Evolutionary conservation across 164 flowering plant species (phyloP).

Genomic region (Paratinospora sagittata): DNA sequence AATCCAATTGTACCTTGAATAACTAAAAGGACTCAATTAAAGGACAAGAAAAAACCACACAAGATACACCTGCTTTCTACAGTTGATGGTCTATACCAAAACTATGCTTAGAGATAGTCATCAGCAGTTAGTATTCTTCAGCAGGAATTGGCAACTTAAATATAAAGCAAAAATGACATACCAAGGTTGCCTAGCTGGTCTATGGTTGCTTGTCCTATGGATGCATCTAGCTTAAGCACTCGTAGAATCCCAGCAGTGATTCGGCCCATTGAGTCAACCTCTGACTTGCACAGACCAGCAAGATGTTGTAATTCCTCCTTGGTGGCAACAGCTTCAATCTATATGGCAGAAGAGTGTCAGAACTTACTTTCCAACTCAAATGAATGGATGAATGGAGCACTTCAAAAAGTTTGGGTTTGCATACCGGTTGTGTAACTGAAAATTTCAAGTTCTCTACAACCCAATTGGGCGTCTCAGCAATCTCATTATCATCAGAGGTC

Average conservation of each 20-base stretch:
- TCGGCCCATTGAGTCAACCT: slow-evolving; percentile 89
- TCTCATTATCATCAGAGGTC: slow-evolving; percentile 35
- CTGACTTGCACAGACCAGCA: slow-evolving; percentile 64
- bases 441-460: slow-evolving; percentile 68
- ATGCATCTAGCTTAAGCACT: slow-evolving; percentile 69
- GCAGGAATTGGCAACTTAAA: background rate
- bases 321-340: slow-evolving; percentile 89
- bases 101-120: background rate
- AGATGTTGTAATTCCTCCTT: slow-evolving; percentile 85
- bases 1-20: too few species aligned
- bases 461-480: slow-evolving; percentile 51
- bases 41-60: background rate
- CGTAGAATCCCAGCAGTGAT: slow-evolving; percentile 81
- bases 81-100: background rate
- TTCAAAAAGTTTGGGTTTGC: background rate
- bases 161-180: slow-evolving; percentile 15
- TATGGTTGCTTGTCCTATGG: slow-evolving; percentile 76
- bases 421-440: slow-evolving; percentile 86
- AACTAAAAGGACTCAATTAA: background rate
- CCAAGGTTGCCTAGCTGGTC: slow-evolving; percentile 91
- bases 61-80: background rate
- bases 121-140: background rate
- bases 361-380: background rate
- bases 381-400: background rate
- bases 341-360: slow-evolving; percentile 13